Conservation (phyloP, 768 basidiomycete species). For the Hysterangium stoloniferum region DNA sequence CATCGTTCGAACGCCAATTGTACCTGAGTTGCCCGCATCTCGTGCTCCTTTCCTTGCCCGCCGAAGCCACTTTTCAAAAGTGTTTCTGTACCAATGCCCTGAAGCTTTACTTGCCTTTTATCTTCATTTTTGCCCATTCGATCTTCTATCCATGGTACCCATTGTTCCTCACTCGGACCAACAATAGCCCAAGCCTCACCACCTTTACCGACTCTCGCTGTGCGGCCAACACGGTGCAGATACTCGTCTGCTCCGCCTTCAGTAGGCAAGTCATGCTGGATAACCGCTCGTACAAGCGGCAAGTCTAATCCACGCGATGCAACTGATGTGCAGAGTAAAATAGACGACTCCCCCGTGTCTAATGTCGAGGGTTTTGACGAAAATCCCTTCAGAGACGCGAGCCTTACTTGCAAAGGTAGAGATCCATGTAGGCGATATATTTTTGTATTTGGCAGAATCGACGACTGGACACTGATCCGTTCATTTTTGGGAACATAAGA, state of each 20-base stretch:
- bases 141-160: constrained; percentile 85
- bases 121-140: constrained; percentile 57
- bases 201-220: constrained; percentile 90
- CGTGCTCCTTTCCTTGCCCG: constrained; percentile 71
- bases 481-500: constrained; percentile 26
- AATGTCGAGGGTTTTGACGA: constrained; percentile 33
- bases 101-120: constrained; percentile 39
- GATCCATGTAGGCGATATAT: constrained; percentile 93
- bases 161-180: constrained; percentile 75
- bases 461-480: constrained; percentile 50
- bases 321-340: constrained; percentile 93
- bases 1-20: constrained; percentile 93
- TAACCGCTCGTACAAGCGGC: constrained; percentile 85
- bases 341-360: constrained; percentile 38
- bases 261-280: constrained; percentile 96
- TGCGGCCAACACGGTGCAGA: constrained; percentile 93
- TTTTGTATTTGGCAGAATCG: constrained; percentile 73
- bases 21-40: constrained; percentile 88
- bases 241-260: constrained; percentile 97
- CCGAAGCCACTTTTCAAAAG: constrained; percentile 81
- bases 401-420: constrained; percentile 70
- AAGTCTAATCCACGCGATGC: constrained; percentile 98
- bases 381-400: constrained; percentile 79
- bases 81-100: constrained; percentile 55
- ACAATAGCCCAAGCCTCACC: constrained; percentile 96